Percentiles rank a stretch among this genome's conserved stretches.
Conservation (phyloP, 1,284 basidiomycete genomes). For the Rhodotorula sp. region DNA sequence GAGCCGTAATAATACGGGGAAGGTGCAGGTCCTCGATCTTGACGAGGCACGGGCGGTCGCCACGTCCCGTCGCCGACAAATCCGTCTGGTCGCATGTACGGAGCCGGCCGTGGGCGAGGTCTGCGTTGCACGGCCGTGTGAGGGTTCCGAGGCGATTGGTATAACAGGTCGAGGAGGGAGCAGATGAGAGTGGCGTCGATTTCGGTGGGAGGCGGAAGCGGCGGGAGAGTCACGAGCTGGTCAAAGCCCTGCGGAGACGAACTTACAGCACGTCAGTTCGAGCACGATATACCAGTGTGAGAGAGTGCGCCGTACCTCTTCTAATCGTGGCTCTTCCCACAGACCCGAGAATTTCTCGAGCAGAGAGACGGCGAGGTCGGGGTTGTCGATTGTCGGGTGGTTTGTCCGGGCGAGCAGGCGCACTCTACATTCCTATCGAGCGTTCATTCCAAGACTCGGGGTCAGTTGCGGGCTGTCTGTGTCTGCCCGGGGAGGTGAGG, state of each 20-base stretch:
- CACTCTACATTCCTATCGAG: constrained; percentile 29
- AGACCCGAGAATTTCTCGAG: constrained; percentile 38
- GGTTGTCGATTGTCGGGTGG: constrained; percentile 42
- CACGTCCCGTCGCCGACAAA: constrained; percentile 32
- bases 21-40: not conserved
- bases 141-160: constrained; percentile 14
- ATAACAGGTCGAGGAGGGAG: constrained; percentile 19
- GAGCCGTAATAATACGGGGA: too few relatives aligned
- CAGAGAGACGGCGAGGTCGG: constrained; percentile 37
- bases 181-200: constrained; percentile 27
- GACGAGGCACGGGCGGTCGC: constrained; percentile 9
- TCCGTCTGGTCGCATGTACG: constrained; percentile 9
- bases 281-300: not conserved
- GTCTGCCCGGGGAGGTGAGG: not conserved
- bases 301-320: constrained; percentile 31
- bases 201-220: constrained; percentile 24
- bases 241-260: constrained; percentile 39
- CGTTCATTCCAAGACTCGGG: too few relatives aligned
- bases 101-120: not conserved
- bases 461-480: too few relatives aligned
- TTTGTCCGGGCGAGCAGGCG: constrained; percentile 25
- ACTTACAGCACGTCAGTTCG: not conserved
- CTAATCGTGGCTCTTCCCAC: constrained; percentile 29
- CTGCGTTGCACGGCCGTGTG: constrained; percentile 8
- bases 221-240: constrained; percentile 37